phyloP scores from a whole-genome alignment of 192 early-diverging fungal species.

The Dissophora globulifera region DNA sequence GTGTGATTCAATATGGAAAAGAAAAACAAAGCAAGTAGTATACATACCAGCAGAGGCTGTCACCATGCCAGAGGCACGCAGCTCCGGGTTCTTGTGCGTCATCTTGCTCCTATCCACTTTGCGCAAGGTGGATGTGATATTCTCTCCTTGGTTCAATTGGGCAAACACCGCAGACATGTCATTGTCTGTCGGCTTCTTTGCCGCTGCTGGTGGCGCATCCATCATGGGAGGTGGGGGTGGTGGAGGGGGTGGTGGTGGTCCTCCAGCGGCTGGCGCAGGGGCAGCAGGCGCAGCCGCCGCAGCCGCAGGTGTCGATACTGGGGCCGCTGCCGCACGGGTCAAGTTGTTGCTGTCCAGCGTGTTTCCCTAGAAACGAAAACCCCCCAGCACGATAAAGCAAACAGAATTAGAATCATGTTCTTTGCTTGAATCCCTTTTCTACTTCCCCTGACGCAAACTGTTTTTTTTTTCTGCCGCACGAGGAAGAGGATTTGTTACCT shows the following conservation, averaged over 20 bases:
- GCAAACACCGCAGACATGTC: conserved; percentile 80
- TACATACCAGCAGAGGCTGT: conserved; percentile 25
- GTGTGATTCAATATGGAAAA: no score
- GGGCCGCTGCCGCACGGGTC: conserved; percentile 46
- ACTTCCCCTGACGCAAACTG: no score
- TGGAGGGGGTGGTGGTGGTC: conserved; percentile 69
- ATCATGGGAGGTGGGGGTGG: conserved; percentile 63
- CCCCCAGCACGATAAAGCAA: neutral
- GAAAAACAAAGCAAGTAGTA: no score
- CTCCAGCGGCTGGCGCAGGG: conserved; percentile 48
- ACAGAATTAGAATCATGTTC: neutral
- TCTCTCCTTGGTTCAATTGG: conserved; percentile 84
- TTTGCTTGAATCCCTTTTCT: neutral
- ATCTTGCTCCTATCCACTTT: conserved; percentile 96
- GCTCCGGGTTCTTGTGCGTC: conserved; percentile 98
- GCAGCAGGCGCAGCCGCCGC: conserved; percentile 53
- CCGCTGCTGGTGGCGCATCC: conserved; percentile 5
- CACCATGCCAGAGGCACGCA: conserved; percentile 78
- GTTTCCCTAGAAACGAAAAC: conserved; percentile 23
- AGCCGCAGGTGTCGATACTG: conserved; percentile 54
- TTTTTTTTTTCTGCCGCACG: no score
- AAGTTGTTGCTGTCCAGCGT: conserved; percentile 34
- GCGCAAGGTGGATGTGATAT: conserved; percentile 80
- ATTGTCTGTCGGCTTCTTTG: conserved; percentile 38
- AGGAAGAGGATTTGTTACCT: no score